phyloP scores from a whole-genome alignment of 345 rosid genomes.

The Geranium brycei region DNA sequence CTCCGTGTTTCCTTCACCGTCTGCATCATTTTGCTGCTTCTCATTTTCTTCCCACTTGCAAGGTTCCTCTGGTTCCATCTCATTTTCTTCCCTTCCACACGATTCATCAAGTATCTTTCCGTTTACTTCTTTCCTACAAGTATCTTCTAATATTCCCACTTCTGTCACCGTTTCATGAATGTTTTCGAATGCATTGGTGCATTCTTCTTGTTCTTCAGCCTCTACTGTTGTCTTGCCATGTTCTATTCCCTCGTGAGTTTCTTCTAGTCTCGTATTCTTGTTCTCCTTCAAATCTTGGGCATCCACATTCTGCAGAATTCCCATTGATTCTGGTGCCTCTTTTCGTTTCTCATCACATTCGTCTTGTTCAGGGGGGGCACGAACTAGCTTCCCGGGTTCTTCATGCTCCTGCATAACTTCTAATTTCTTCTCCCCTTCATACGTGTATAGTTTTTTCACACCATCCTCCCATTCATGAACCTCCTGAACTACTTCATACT shows the following conservation, averaged over 20 bases:
- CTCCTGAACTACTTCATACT: constrained; percentile 20
- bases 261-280: constrained; percentile 10
- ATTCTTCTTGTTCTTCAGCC: not conserved
- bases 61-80: constrained; percentile 4
- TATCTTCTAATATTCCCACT: not conserved
- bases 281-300: constrained; percentile 15
- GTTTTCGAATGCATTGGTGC: constrained; percentile 9
- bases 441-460: constrained; percentile 22
- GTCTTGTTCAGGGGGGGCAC: constrained; percentile 12
- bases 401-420: constrained; percentile 15
- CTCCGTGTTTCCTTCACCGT: not conserved
- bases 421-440: constrained; percentile 17
- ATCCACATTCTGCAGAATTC: constrained; percentile 14
- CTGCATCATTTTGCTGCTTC: constrained; percentile 1
- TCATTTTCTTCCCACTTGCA: constrained; percentile 2
- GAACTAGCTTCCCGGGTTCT: constrained; percentile 9
- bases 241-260: constrained; percentile 16
- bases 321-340: constrained; percentile 24
- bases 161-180: constrained; percentile 1
- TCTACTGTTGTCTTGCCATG: not conserved
- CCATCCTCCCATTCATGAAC: constrained; percentile 17
- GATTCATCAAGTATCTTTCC: not conserved
- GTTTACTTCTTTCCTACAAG: not conserved
- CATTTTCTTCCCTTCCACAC: constrained; percentile 11
- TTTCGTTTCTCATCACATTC: constrained; percentile 18